phyloP scores from a whole-genome alignment of 768 basidiomycete species.

The Panellus pusillus region DNA sequence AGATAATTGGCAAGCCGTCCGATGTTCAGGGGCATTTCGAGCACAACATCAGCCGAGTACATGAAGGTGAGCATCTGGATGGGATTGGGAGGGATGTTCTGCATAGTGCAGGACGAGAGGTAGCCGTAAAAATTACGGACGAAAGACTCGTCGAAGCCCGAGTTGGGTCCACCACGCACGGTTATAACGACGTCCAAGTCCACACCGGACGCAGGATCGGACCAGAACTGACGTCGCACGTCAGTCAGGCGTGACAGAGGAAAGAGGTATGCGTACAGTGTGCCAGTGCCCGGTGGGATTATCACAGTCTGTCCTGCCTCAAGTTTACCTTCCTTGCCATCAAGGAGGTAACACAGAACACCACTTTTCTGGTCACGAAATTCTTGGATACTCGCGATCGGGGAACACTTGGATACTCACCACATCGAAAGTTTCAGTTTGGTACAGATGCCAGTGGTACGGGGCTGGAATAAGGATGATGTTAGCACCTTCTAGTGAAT shows the following conservation, averaged over 20 bases:
- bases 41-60: conserved; percentile 27
- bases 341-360: conserved; percentile 26
- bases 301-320: conserved; percentile 24
- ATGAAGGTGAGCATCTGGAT: conserved; percentile 30
- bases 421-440: conserved; percentile 29
- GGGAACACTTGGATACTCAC: conserved; percentile 9
- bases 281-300: conserved; percentile 26
- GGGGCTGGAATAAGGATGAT: conserved; percentile 18
- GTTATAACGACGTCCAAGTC: conserved; percentile 28
- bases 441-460: conserved; percentile 30
- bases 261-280: conserved; percentile 14
- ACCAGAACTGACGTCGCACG: conserved; percentile 22
- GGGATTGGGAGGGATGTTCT: conserved; percentile 22
- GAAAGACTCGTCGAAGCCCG: conserved; percentile 29
- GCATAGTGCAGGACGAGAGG: conserved; percentile 25
- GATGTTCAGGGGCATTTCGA: conserved; percentile 25
- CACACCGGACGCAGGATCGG: conserved; percentile 24
- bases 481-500: background rate
- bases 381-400: background rate
- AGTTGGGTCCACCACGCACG: conserved; percentile 27
- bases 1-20: conserved; percentile 25
- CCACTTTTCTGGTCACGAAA: conserved; percentile 20
- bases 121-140: conserved; percentile 29
- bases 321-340: conserved; percentile 26
- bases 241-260: background rate